Evolutionary conservation across 2,329 filamentous ascomycete species (phyloP).

Genomic region (Exophiala dermatitidis): DNA sequence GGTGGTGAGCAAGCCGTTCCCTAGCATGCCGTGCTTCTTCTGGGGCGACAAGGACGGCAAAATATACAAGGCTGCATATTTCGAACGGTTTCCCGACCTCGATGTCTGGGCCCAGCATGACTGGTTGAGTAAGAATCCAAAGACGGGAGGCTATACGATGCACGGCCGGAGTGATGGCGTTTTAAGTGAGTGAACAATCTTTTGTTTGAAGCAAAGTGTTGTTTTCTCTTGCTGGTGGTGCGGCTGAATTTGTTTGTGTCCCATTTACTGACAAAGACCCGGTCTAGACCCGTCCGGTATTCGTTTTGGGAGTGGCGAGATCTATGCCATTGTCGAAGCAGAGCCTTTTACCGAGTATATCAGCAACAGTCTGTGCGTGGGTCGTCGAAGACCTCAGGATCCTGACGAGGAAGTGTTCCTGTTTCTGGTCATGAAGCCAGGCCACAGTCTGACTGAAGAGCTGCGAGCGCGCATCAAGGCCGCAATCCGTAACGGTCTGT

Average conservation of each 20-base stretch:
- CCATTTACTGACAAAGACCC: slow-evolving; percentile 48
- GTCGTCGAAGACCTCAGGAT: slow-evolving; percentile 11
- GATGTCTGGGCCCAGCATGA: slow-evolving; percentile 73
- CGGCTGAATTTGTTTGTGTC: no score
- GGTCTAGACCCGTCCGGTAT: slow-evolving; percentile 74
- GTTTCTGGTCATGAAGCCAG: slow-evolving; percentile 12
- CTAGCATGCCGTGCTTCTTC: slow-evolving; percentile 64
- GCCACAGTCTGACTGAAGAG: slow-evolving; percentile 2
- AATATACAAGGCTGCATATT: slow-evolving; percentile 43
- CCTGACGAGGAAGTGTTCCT: slow-evolving; percentile 18
- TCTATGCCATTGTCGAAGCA: slow-evolving; percentile 61
- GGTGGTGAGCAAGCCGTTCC: slow-evolving; percentile 63
- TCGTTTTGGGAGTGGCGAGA: slow-evolving; percentile 71
- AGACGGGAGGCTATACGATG: slow-evolving; percentile 48
- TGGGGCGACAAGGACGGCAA: slow-evolving; percentile 48
- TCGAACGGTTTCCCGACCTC: slow-evolving; percentile 9
- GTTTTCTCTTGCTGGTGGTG: neutral
- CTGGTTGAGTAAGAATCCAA: slow-evolving; percentile 63
- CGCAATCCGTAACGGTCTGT: slow-evolving; percentile 58
- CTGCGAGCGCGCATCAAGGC: slow-evolving; percentile 55
- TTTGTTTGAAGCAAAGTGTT: neutral
- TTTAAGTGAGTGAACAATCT: neutral
- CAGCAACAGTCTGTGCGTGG: slow-evolving; percentile 9
- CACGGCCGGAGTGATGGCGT: slow-evolving; percentile 26
- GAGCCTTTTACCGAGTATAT: slow-evolving; percentile 1